A percentile compares a stretch with the other conserved stretches of the same genome.
These are phyloP conservation scores for Artemisia tridentata DNA, from an alignment of 129 eudicot species.

Conservation along the genomic window DNA sequence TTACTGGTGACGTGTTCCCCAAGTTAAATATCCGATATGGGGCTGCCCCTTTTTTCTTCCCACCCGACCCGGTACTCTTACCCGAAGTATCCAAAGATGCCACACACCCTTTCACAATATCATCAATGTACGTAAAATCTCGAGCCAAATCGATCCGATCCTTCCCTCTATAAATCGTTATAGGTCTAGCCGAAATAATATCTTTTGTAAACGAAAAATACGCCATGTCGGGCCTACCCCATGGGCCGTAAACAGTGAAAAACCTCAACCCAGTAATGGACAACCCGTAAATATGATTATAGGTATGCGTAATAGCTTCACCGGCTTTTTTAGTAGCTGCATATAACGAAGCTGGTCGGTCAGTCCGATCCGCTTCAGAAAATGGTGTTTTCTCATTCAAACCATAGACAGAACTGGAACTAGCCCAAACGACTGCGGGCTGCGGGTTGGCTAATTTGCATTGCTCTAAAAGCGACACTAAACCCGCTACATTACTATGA, in stretches of 20 bases:
- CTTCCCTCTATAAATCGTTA: constrained; percentile 50
- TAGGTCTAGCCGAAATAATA: constrained; percentile 44
- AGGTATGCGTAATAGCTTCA: constrained; percentile 51
- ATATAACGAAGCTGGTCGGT: constrained; percentile 54
- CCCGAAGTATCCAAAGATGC: constrained; percentile 55
- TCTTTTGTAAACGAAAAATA: constrained; percentile 47
- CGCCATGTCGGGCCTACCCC: constrained; percentile 73
- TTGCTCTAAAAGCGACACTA: constrained; percentile 46
- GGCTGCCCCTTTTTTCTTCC: constrained; percentile 50
- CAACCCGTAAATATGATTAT: constrained; percentile 56
- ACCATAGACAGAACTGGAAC: constrained; percentile 63
- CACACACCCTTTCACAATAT: constrained; percentile 60
- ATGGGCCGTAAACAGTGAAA: constrained; percentile 61
- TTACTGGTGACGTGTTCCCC: constrained; percentile 69
- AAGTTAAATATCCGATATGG: constrained; percentile 59
- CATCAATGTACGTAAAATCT: constrained; percentile 62
- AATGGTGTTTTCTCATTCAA: constrained; percentile 52
- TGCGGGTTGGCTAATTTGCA: constrained; percentile 50
- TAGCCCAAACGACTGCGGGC: constrained; percentile 57
- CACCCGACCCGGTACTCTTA: constrained; percentile 66
- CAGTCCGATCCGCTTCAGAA: constrained; percentile 57
- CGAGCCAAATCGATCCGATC: constrained; percentile 57
- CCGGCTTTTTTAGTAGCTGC: constrained; percentile 69
- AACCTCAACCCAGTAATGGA: constrained; percentile 56
- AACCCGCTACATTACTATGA: constrained; percentile 50